A percentile compares a stretch with the other conserved stretches of the same genome.
Evolutionary conservation across 371 early-diverging fungal genomes (phyloP).

Genomic region (Rhizopus arrhizus): DNA sequence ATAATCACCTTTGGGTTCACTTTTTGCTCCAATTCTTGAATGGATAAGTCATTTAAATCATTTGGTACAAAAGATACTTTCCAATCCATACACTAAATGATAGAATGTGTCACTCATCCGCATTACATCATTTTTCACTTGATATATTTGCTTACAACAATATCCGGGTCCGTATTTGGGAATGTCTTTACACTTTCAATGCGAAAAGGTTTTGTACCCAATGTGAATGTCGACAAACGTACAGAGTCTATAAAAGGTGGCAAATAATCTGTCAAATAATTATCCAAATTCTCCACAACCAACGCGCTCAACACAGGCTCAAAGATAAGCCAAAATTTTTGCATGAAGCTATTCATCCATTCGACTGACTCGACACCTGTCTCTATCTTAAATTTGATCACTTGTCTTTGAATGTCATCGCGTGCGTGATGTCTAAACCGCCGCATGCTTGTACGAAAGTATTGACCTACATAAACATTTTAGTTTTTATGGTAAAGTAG

Average conservation of each 20-base stretch:
- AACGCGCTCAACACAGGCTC: slow-evolving; percentile 90
- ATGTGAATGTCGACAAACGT: slow-evolving; percentile 91
- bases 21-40: slow-evolving; percentile 62
- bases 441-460: slow-evolving; percentile 66
- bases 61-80: slow-evolving; percentile 83
- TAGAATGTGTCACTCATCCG: neutral
- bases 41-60: slow-evolving; percentile 71
- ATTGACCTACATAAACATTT: slow-evolving; percentile 52
- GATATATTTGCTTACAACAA: slow-evolving; percentile 58
- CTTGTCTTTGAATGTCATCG: slow-evolving; percentile 74
- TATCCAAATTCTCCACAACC: slow-evolving; percentile 77
- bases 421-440: slow-evolving; percentile 69
- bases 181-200: slow-evolving; percentile 85
- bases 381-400: slow-evolving; percentile 55
- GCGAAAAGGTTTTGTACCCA: slow-evolving; percentile 95
- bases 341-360: slow-evolving; percentile 96
- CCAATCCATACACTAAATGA: slow-evolving; percentile 86
- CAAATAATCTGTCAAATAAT: slow-evolving; percentile 74
- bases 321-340: slow-evolving; percentile 91
- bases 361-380: slow-evolving; percentile 84
- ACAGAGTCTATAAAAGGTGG: slow-evolving; percentile 93
- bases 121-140: slow-evolving; percentile 10
- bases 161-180: slow-evolving; percentile 77
- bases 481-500: neutral
- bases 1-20: slow-evolving; percentile 93